Conservation (phyloP, 257 asterid species). For the Gentiana straminea region DNA sequence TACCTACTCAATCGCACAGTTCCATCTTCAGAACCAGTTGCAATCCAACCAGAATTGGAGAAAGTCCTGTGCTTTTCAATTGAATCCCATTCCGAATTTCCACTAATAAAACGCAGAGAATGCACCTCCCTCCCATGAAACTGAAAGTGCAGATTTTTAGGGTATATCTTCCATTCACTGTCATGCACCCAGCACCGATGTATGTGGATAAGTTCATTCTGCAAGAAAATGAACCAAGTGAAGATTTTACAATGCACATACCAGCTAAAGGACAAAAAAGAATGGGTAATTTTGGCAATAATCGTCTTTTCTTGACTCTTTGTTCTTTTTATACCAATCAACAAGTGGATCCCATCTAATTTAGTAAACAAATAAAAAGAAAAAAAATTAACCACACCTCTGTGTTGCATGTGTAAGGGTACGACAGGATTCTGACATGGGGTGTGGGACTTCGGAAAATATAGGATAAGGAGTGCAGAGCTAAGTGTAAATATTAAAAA, state of each 20-base stretch:
- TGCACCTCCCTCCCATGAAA: constrained; percentile 98
- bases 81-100: constrained; percentile 22
- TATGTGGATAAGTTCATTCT: constrained; percentile 72
- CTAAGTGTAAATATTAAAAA: no score
- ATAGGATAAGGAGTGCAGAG: no score
- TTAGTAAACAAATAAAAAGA: not conserved
- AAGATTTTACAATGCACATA: not conserved
- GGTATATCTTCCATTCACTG: constrained; percentile 49
- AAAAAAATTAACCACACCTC: not conserved
- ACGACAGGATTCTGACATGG: no score
- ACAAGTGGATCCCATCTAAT: not conserved
- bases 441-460: no score
- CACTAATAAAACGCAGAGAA: constrained; percentile 57
- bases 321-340: not conserved
- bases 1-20: constrained; percentile 91
- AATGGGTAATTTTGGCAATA: not conserved
- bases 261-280: not conserved
- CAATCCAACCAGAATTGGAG: constrained; percentile 54
- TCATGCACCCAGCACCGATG: constrained; percentile 59
- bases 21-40: constrained; percentile 98
- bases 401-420: no score
- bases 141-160: constrained; percentile 76
- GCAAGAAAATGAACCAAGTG: constrained; percentile 19
- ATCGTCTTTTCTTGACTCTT: not conserved
- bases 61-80: constrained; percentile 24